Percentiles rank a stretch among this genome's conserved stretches.
Evolutionary conservation across 805 yeast genomes (phyloP).

Genomic region (Nematodospora valgi): DNA sequence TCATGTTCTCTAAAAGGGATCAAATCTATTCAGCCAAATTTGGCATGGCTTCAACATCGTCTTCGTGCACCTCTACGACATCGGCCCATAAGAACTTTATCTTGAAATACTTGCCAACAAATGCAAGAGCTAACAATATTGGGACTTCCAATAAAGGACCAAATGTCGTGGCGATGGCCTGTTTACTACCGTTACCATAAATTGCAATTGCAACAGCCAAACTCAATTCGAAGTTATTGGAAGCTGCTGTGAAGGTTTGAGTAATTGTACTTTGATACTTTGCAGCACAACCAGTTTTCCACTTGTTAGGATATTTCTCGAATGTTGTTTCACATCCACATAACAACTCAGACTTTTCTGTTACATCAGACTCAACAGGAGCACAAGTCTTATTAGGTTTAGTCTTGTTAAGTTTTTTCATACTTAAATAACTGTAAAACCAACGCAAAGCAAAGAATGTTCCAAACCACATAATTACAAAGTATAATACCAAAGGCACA

Average conservation of each 20-base stretch:
- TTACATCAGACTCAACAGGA: constrained; percentile 2
- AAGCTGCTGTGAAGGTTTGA: constrained; percentile 55
- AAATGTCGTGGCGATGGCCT: constrained; percentile 57
- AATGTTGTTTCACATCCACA: constrained; percentile 41
- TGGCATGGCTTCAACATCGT: no score
- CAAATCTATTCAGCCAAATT: no score
- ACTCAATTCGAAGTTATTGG: constrained; percentile 56
- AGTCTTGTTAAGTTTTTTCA: no score
- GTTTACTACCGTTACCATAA: constrained; percentile 50
- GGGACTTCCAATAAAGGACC: constrained; percentile 63
- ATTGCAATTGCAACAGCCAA: constrained; percentile 51
- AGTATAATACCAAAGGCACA: constrained; percentile 48
- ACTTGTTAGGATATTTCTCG: constrained; percentile 12
- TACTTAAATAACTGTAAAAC: no score
- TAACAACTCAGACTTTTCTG: constrained; percentile 15
- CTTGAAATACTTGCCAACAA: constrained; percentile 34
- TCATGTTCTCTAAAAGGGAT: no score
- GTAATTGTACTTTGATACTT: constrained; percentile 41
- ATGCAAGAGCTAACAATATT: constrained; percentile 36
- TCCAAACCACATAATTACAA: constrained; percentile 46
- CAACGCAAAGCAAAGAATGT: constrained; percentile 7
- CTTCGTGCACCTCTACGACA: no score
- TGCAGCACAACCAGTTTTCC: constrained; percentile 33
- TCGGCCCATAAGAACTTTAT: constrained; percentile 26
- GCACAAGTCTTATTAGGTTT: no score